Conservation (phyloP, 164 flowering plant species). For the Tetracentron sinense region DNA sequence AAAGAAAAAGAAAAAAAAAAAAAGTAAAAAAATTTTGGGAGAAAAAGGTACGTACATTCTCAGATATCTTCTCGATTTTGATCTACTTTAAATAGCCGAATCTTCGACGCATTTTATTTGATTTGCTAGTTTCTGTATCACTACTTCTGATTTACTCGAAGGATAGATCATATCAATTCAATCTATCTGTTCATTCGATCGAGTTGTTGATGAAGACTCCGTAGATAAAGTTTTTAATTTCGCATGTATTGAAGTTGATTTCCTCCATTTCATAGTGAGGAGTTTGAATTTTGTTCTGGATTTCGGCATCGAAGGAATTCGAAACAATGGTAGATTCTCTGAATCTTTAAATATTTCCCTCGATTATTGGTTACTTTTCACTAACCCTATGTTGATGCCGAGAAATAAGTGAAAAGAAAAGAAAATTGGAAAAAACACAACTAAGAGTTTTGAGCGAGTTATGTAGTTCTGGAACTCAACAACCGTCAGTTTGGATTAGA, state of each 20-base stretch:
- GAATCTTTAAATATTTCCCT: not conserved
- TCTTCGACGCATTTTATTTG: not conserved
- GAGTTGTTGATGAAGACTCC: not conserved
- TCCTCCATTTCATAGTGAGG: not conserved
- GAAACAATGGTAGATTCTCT: not conserved
- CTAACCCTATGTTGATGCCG: not conserved
- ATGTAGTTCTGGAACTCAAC: not conserved
- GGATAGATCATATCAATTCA: not conserved
- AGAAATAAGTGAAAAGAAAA: too few species aligned
- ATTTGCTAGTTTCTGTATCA: not conserved
- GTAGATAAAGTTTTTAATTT: not conserved
- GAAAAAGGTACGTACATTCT: conserved; percentile 13
- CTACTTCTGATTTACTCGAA: not conserved
- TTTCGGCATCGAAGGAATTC: not conserved
- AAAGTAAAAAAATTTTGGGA: too few species aligned
- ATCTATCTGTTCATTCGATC: not conserved
- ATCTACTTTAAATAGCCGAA: not conserved
- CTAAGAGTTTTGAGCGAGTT: not conserved
- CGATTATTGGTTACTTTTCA: not conserved
- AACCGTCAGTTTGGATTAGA: not conserved
- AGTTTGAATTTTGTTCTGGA: not conserved
- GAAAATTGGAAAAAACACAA: too few species aligned
- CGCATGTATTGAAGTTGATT: not conserved
- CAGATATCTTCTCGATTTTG: conserved; percentile 4
- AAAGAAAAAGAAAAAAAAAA: too few species aligned